These are phyloP conservation scores for Ricinus communis DNA, from an alignment of 345 rosid species.

Conservation along the genomic window DNA sequence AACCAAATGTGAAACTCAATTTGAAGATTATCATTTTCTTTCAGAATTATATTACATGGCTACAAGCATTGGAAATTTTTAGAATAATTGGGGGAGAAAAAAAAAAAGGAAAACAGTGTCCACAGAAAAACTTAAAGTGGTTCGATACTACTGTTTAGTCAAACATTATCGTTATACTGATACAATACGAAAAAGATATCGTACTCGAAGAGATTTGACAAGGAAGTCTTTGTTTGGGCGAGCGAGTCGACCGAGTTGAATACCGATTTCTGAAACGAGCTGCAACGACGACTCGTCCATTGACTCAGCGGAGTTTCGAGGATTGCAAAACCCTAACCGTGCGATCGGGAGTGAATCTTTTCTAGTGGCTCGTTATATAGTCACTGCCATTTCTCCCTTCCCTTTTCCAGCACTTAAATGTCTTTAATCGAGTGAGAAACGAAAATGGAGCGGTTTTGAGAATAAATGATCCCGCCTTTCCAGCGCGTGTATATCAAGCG, in stretches of 20 bases:
- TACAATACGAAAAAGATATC: background rate
- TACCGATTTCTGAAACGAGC: constrained; percentile 56
- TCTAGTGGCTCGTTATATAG: too few relatives aligned
- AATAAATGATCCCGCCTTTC: constrained; percentile 5
- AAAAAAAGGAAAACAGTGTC: background rate
- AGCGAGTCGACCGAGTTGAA: constrained; percentile 47
- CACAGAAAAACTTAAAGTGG: background rate
- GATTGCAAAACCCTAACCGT: constrained; percentile 6
- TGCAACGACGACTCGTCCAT: constrained; percentile 58
- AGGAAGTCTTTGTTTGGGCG: constrained; percentile 70
- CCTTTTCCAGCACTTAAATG: too few relatives aligned
- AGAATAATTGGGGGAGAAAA: background rate
- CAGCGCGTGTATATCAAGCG: background rate
- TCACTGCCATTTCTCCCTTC: background rate
- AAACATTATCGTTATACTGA: too few relatives aligned
- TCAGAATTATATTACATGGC: background rate
- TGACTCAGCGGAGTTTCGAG: background rate
- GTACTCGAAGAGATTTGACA: constrained; percentile 67
- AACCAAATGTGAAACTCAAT: too few relatives aligned
- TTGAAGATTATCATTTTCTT: too few relatives aligned
- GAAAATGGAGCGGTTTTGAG: background rate
- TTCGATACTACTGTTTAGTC: background rate
- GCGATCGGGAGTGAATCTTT: background rate
- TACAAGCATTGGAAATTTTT: background rate
- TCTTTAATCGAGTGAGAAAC: too few relatives aligned